phyloP scores from a whole-genome alignment of 2,329 filamentous ascomycete species.

The Sporothrix humicola region DNA sequence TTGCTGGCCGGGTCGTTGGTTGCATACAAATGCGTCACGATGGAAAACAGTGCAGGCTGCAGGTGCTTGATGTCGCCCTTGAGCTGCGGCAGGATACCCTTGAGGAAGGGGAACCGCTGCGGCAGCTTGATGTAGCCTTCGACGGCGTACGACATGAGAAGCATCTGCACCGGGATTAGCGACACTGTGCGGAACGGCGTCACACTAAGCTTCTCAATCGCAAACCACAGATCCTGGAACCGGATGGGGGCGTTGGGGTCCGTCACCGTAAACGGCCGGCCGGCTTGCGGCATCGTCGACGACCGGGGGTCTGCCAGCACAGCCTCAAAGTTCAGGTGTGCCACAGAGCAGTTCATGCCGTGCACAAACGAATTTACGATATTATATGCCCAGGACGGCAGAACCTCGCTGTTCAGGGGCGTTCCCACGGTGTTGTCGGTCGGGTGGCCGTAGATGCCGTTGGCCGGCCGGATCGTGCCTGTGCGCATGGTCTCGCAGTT shows the following conservation, averaged over 20 bases:
- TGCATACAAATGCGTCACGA: constrained; percentile 50
- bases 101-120: constrained; percentile 41
- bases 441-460: constrained; percentile 59
- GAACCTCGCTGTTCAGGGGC: constrained; percentile 48
- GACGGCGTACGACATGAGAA: constrained; percentile 47
- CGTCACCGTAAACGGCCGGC: constrained; percentile 50
- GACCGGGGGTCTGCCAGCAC: constrained; percentile 44
- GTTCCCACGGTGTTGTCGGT: constrained; percentile 54
- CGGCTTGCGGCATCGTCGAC: constrained; percentile 43
- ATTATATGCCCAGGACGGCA: constrained; percentile 52
- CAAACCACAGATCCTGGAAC: constrained; percentile 47
- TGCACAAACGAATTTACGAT: constrained; percentile 51
- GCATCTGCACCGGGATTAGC: constrained; percentile 46
- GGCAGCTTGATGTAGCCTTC: constrained; percentile 48
- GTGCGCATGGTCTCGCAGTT: constrained; percentile 51
- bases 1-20: constrained; percentile 44
- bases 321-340: constrained; percentile 51
- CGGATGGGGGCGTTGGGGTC: constrained; percentile 52
- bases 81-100: constrained; percentile 44
- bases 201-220: constrained; percentile 45
- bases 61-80: constrained; percentile 47
- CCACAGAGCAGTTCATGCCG: constrained; percentile 50
- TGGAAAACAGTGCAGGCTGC: constrained; percentile 50
- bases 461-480: constrained; percentile 58
- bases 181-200: constrained; percentile 46